Conservation (phyloP, 176 grass and related monocot species). For the Poa pratensis region DNA sequence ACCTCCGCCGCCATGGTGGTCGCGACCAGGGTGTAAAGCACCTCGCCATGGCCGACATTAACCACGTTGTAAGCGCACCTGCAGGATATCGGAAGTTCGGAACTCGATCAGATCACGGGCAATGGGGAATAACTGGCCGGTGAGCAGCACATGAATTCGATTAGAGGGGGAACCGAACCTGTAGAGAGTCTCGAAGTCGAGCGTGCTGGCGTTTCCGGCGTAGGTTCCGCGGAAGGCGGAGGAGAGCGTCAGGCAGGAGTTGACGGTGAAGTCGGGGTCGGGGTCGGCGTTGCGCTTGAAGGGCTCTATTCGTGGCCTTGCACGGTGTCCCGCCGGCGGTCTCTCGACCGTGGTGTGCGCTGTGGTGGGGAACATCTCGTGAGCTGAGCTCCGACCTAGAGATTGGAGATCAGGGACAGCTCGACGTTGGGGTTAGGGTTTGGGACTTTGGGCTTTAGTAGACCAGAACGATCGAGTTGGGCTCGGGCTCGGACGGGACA, state of each 20-base stretch:
- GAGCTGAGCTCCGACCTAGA: not conserved
- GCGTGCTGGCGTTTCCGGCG: not conserved
- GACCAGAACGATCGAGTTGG: no score
- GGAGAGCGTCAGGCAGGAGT: not conserved
- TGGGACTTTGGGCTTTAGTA: not conserved
- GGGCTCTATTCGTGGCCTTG: not conserved
- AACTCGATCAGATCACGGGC: not conserved
- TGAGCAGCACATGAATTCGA: not conserved
- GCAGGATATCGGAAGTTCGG: not conserved
- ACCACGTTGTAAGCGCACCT: not conserved
- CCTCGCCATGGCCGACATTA: not conserved
- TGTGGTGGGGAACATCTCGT: not conserved
- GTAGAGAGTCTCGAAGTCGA: conserved; percentile 6
- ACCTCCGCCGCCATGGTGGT: conserved; percentile 9
- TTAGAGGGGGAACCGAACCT: not conserved
- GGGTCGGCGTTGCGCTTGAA: not conserved
- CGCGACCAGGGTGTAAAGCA: conserved; percentile 13
- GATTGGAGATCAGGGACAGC: not conserved
- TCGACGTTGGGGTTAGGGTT: not conserved
- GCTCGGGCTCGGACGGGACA: no score
- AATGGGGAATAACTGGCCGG: not conserved
- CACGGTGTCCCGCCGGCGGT: not conserved
- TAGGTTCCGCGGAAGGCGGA: not conserved
- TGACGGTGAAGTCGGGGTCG: not conserved
- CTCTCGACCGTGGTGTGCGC: not conserved